These are phyloP conservation scores for Teunomyces barrocoloradensis DNA, from an alignment of 805 yeast genomes.

Conservation along the genomic window DNA sequence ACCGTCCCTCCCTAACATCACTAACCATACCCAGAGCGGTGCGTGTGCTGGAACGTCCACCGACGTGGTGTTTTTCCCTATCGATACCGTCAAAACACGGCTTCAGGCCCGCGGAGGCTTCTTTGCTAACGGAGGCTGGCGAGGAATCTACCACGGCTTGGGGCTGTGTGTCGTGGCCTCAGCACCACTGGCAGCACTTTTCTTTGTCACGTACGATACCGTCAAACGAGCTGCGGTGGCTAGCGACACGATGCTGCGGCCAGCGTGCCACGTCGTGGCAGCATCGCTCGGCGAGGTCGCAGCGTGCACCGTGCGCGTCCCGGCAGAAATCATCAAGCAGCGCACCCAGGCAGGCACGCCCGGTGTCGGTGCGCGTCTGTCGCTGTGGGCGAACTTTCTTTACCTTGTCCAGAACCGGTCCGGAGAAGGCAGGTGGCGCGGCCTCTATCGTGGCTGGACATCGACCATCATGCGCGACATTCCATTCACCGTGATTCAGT, in stretches of 20 bases:
- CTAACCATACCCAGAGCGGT: slow-evolving; percentile 52
- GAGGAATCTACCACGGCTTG: slow-evolving; percentile 85
- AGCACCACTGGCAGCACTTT: slow-evolving; percentile 66
- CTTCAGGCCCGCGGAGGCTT: slow-evolving; percentile 96
- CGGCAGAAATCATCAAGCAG: slow-evolving; percentile 95
- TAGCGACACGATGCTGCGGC: slow-evolving; percentile 28
- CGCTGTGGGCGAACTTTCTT: slow-evolving; percentile 70
- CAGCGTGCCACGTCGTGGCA: slow-evolving; percentile 71
- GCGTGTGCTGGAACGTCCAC: slow-evolving; percentile 97
- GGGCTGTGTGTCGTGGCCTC: slow-evolving; percentile 93
- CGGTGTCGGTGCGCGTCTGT: slow-evolving; percentile 35
- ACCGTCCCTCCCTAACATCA: not conserved
- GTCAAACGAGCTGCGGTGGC: slow-evolving; percentile 46
- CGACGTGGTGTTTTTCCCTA: slow-evolving; percentile 92
- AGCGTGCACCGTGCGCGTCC: slow-evolving; percentile 93
- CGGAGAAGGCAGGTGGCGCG: slow-evolving; percentile 76
- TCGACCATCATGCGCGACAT: slow-evolving; percentile 93
- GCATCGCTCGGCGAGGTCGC: slow-evolving; percentile 90
- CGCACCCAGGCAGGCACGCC: slow-evolving; percentile 64
- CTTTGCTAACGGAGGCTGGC: slow-evolving; percentile 88
- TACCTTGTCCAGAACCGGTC: slow-evolving; percentile 58
- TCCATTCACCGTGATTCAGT: slow-evolving; percentile 94
- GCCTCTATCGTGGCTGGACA: slow-evolving; percentile 90
- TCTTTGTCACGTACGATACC: slow-evolving; percentile 74
- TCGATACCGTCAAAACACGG: slow-evolving; percentile 92